Conservation (phyloP, 768 basidiomycete species). For the Leccinellum albellum region DNA sequence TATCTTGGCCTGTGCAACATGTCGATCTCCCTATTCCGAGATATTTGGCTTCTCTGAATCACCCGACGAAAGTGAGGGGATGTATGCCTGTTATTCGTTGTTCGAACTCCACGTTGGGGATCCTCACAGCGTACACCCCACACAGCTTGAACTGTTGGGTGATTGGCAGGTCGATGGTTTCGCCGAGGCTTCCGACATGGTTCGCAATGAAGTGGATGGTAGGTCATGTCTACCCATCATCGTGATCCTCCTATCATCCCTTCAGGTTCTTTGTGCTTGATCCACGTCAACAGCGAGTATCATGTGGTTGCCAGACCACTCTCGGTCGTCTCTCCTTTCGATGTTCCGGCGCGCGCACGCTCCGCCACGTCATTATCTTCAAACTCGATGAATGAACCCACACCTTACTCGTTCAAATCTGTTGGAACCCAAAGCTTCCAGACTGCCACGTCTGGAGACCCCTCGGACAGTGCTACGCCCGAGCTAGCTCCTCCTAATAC, state of each 20-base stretch:
- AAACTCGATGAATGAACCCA: conserved; percentile 22
- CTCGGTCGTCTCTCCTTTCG: conserved; percentile 26
- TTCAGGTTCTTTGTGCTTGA: conserved; percentile 23
- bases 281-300: conserved; percentile 41
- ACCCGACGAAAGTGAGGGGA: conserved; percentile 3
- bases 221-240: conserved; percentile 13
- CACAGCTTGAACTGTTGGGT: conserved; percentile 43
- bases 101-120: conserved; percentile 28
- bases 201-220: conserved; percentile 47
- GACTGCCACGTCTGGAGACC: conserved; percentile 27
- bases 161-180: conserved; percentile 55
- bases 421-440: conserved; percentile 50
- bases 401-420: conserved; percentile 54
- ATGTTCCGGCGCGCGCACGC: conserved; percentile 9
- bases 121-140: conserved; percentile 9
- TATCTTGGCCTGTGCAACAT: conserved; percentile 46
- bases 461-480: conserved; percentile 22
- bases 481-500: conserved; percentile 27
- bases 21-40: conserved; percentile 16
- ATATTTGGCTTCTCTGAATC: conserved; percentile 21
- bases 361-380: conserved; percentile 17
- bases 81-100: conserved; percentile 16
- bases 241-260: conserved; percentile 11
- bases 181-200: conserved; percentile 42
- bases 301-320: conserved; percentile 45